These are phyloP conservation scores for Vairimorpha ceranae DNA, from an alignment of 371 early-diverging fungal genomes.

Conservation along the genomic window DNA sequence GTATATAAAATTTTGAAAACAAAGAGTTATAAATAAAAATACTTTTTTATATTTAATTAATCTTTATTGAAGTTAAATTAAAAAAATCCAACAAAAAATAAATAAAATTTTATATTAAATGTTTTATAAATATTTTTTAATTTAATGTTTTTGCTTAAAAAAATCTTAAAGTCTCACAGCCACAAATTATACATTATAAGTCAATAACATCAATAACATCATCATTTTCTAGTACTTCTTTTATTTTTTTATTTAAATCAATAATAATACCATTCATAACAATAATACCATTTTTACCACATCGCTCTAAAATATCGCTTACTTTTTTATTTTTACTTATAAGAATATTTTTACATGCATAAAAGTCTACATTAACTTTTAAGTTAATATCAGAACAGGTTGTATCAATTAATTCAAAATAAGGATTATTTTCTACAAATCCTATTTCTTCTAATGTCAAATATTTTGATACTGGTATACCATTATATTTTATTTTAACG, in stretches of 20 bases:
- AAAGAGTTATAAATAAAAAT: too few species aligned
- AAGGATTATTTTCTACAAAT: conserved; percentile 4
- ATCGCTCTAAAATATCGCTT: neutral
- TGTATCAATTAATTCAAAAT: neutral
- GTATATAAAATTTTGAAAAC: too few species aligned
- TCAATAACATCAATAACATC: conserved; percentile 27
- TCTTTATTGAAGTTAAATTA: too few species aligned
- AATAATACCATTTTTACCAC: neutral
- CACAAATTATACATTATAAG: too few species aligned
- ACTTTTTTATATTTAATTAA: too few species aligned
- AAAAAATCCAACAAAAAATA: too few species aligned
- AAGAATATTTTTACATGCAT: neutral
- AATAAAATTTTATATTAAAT: too few species aligned
- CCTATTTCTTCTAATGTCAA: conserved; percentile 18
- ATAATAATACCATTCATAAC: conserved; percentile 18
- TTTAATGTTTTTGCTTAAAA: too few species aligned
- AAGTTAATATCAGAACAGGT: neutral
- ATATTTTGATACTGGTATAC: conserved; percentile 21
- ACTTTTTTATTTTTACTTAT: neutral
- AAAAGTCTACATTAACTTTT: conserved; percentile 8
- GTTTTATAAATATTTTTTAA: too few species aligned
- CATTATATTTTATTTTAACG: conserved; percentile 19
- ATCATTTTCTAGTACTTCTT: neutral
- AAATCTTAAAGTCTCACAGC: too few species aligned
- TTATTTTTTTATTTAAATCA: neutral